These are phyloP conservation scores for Dioscorea cayenensis DNA, from an alignment of 116 monocot species.

Conservation along the genomic window DNA sequence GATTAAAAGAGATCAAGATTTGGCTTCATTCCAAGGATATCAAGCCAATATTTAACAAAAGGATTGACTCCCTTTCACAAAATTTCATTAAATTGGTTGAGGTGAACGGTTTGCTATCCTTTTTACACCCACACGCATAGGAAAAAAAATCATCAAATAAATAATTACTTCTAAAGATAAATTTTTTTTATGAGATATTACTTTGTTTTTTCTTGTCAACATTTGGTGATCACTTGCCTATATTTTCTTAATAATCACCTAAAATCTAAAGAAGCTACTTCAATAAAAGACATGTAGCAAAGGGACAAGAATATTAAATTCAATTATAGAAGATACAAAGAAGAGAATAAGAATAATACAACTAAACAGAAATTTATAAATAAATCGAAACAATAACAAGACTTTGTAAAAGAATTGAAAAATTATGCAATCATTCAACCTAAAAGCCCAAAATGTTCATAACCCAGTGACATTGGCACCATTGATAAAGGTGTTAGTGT, in stretches of 20 bases:
- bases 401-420: too few species aligned
- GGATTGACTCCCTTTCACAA: too few species aligned
- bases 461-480: too few species aligned
- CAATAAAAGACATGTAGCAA: background rate
- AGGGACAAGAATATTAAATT: background rate
- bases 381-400: background rate
- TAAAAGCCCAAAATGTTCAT: too few species aligned
- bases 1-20: too few species aligned
- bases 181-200: background rate
- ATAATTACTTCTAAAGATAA: background rate
- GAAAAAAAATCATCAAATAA: background rate
- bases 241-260: conserved; percentile 47
- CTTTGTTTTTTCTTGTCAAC: conserved; percentile 40
- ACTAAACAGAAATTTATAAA: background rate
- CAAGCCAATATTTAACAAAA: too few species aligned
- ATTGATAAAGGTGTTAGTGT: too few species aligned
- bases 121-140: too few species aligned
- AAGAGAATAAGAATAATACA: background rate
- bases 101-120: too few species aligned
- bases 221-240: conserved; percentile 21
- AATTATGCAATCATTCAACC: too few species aligned
- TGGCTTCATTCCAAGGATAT: too few species aligned
- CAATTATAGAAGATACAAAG: background rate
- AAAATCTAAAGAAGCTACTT: background rate
- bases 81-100: too few species aligned